These are phyloP conservation scores for Mycena maculata DNA, from an alignment of 768 basidiomycete species.

Conservation along the genomic window DNA sequence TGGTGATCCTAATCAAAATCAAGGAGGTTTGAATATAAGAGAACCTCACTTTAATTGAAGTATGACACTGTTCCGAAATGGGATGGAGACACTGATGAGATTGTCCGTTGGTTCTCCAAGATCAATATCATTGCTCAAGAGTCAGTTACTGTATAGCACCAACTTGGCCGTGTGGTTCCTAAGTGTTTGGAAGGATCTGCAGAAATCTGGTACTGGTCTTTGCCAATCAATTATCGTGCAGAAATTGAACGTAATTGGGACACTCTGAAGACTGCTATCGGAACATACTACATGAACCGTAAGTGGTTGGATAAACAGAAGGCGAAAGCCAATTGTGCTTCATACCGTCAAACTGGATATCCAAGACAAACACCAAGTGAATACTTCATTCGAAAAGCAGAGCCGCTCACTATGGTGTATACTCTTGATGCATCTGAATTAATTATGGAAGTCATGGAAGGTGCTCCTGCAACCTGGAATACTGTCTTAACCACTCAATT, in stretches of 20 bases:
- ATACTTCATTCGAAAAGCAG: slow-evolving; percentile 48
- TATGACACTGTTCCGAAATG: slow-evolving; percentile 45
- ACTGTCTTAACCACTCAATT: slow-evolving; percentile 40
- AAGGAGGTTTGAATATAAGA: not conserved
- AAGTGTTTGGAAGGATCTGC: slow-evolving; percentile 39
- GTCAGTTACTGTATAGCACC: slow-evolving; percentile 36
- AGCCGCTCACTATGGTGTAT: slow-evolving; percentile 31
- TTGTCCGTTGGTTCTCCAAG: slow-evolving; percentile 44
- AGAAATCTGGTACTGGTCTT: too few species aligned
- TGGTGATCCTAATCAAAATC: not conserved
- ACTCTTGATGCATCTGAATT: slow-evolving; percentile 41
- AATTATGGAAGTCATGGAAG: slow-evolving; percentile 50
- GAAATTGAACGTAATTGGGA: slow-evolving; percentile 44
- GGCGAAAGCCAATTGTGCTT: slow-evolving; percentile 38
- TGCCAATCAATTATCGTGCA: slow-evolving; percentile 3
- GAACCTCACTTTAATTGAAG: slow-evolving; percentile 46
- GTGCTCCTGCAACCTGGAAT: slow-evolving; percentile 45
- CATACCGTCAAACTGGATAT: slow-evolving; percentile 43
- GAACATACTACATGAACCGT: too few species aligned
- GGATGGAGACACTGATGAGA: slow-evolving; percentile 45
- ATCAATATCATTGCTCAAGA: slow-evolving; percentile 39
- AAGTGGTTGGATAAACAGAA: slow-evolving; percentile 47
- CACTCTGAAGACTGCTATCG: slow-evolving; percentile 39
- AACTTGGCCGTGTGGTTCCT: slow-evolving; percentile 47
- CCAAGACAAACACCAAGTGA: slow-evolving; percentile 46